Evolutionary conservation across 2,329 filamentous ascomycete genomes (phyloP).

Genomic region (Colletotrichum chrysophilum): DNA sequence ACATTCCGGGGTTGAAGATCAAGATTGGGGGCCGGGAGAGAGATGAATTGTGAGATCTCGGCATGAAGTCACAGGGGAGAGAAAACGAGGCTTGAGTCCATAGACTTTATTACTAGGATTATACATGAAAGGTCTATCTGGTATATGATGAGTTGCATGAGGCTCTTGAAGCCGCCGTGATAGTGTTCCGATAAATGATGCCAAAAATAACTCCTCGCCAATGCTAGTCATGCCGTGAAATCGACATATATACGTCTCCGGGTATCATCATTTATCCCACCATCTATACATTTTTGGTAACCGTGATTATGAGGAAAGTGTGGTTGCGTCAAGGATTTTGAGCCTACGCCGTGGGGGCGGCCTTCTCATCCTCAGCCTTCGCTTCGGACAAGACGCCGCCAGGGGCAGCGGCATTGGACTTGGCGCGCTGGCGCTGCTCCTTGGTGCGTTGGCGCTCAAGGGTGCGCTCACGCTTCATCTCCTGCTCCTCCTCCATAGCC

Average conservation of each 20-base stretch:
- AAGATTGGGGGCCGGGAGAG: constrained; percentile 25
- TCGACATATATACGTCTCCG: not conserved
- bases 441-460: not conserved
- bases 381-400: constrained; percentile 13
- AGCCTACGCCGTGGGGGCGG: not conserved
- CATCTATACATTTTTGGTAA: not conserved
- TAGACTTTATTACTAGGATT: constrained; percentile 4
- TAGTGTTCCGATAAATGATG: not conserved
- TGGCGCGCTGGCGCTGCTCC: not conserved
- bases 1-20: constrained; percentile 31
- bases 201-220: constrained; percentile 7
- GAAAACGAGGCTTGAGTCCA: not conserved
- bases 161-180: not conserved
- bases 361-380: constrained; percentile 1
- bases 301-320: not conserved
- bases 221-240: constrained; percentile 5
- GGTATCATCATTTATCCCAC: constrained; percentile 15
- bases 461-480: constrained; percentile 9
- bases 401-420: not conserved
- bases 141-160: not conserved
- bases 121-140: not conserved
- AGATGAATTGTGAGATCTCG: constrained; percentile 26
- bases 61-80: not conserved
- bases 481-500: constrained; percentile 18
- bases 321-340: not conserved